Evolutionary conservation across 129 eudicot species (phyloP).

Genomic region (Solidago caesia): DNA sequence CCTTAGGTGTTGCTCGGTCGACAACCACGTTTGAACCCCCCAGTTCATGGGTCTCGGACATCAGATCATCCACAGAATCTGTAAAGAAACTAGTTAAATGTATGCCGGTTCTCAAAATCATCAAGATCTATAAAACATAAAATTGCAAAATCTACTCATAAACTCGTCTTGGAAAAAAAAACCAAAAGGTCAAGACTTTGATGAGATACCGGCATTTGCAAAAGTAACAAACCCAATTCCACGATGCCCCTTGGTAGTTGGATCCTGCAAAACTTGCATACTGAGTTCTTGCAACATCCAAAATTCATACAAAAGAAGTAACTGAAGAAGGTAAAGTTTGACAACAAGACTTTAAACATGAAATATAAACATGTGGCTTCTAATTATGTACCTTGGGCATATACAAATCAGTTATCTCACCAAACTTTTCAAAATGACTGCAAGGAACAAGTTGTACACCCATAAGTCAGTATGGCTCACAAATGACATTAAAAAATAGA

Average conservation of each 20-base stretch:
- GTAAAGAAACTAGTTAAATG: constrained; percentile 28
- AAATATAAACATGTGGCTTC: constrained; percentile 10
- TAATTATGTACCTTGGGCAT: constrained; percentile 82
- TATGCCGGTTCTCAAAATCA: neutral
- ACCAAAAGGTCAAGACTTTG: neutral
- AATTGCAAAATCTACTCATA: neutral
- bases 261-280: constrained; percentile 59
- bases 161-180: neutral
- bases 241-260: constrained; percentile 89
- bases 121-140: constrained; percentile 5
- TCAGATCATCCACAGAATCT: constrained; percentile 93
- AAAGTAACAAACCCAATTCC: constrained; percentile 99
- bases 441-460: constrained; percentile 20
- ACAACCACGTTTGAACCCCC: constrained; percentile 93
- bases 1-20: constrained; percentile 99
- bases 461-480: constrained; percentile 16
- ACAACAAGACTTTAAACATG: neutral
- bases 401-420: constrained; percentile 87
- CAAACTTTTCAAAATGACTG: constrained; percentile 94
- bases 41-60: constrained; percentile 92
- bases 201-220: constrained; percentile 64
- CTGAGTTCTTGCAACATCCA: neutral
- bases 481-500: neutral
- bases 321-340: neutral
- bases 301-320: neutral